Conservation (phyloP, 78 protist species). For the Dictyostelium purpureum region DNA sequence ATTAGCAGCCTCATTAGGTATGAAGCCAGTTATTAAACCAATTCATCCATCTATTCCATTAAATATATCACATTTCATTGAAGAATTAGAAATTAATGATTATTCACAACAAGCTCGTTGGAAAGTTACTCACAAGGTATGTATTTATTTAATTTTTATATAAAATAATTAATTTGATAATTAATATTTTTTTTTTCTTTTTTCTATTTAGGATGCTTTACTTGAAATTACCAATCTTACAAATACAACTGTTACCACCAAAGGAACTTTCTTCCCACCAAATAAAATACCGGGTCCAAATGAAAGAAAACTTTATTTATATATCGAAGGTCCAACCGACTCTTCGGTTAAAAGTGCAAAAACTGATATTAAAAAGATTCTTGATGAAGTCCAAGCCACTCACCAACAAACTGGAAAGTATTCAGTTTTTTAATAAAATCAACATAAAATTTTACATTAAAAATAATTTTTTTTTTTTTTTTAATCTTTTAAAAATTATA, state of each 20-base stretch:
- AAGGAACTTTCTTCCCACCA: slow-evolving; percentile 88
- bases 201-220: slow-evolving; percentile 47
- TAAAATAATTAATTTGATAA: neutral
- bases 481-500: neutral
- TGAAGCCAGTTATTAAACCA: no score
- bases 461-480: no score
- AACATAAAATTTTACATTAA: neutral
- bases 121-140: slow-evolving; percentile 78
- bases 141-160: neutral
- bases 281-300: slow-evolving; percentile 79
- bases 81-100: slow-evolving; percentile 96
- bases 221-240: slow-evolving; percentile 74
- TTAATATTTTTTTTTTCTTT: neutral
- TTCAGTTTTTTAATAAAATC: neutral
- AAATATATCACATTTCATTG: slow-evolving; percentile 46
- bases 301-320: slow-evolving; percentile 89
- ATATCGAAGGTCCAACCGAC: slow-evolving; percentile 86
- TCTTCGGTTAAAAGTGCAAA: slow-evolving; percentile 76
- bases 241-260: slow-evolving; percentile 79
- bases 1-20: slow-evolving; percentile 1
- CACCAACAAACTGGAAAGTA: slow-evolving; percentile 3
- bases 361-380: slow-evolving; percentile 77
- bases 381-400: slow-evolving; percentile 65
- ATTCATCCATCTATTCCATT: neutral
- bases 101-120: slow-evolving; percentile 93